These are phyloP conservation scores for Aspergillus sp. DNA, from an alignment of 2,329 filamentous ascomycete genomes.

Conservation along the genomic window DNA sequence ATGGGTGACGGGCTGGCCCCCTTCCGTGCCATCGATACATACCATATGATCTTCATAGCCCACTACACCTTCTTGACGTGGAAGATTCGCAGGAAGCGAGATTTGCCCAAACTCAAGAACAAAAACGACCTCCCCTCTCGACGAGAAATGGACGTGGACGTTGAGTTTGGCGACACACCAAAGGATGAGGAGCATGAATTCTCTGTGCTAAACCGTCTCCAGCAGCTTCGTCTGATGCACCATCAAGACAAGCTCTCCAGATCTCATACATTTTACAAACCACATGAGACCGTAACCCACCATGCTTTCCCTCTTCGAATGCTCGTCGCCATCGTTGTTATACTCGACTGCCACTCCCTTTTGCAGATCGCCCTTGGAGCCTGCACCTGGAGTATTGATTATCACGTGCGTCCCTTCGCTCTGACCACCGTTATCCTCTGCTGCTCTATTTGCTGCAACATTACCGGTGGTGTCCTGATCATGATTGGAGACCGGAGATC, in stretches of 20 bases:
- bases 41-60: constrained; percentile 79
- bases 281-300: constrained; percentile 79
- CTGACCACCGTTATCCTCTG: constrained; percentile 77
- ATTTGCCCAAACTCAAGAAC: constrained; percentile 59
- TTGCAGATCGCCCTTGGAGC: constrained; percentile 76
- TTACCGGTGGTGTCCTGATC: constrained; percentile 71
- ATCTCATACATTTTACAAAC: constrained; percentile 85
- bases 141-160: constrained; percentile 38
- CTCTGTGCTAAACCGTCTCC: constrained; percentile 59
- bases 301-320: constrained; percentile 70
- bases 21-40: constrained; percentile 76
- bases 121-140: constrained; percentile 62
- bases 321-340: constrained; percentile 70
- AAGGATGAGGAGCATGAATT: constrained; percentile 50
- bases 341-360: constrained; percentile 74
- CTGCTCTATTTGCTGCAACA: constrained; percentile 72
- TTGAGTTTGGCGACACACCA: constrained; percentile 38
- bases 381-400: constrained; percentile 74
- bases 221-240: constrained; percentile 67
- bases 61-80: constrained; percentile 66
- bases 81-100: constrained; percentile 58
- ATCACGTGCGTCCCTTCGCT: constrained; percentile 63
- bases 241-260: constrained; percentile 77
- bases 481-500: constrained; percentile 70
- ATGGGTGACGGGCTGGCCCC: constrained; percentile 68